phyloP scores from a whole-genome alignment of 1,284 basidiomycete genomes.

The Taiwanofungus camphoratus region DNA sequence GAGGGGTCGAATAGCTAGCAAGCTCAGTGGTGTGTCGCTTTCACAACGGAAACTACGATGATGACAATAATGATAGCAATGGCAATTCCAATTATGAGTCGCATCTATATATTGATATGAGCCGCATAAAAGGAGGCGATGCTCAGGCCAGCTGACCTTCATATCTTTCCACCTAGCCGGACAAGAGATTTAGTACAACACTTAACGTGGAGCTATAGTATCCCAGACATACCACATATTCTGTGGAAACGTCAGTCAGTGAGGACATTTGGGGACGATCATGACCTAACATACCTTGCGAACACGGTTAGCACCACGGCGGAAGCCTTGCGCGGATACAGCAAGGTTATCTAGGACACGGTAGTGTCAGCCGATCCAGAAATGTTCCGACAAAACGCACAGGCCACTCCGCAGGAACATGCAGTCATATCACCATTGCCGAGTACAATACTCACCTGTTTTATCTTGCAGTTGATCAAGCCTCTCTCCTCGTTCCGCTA shows the following conservation, averaged over 20 bases:
- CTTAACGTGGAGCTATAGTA: slow-evolving; percentile 4
- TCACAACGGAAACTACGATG: slow-evolving; percentile 90
- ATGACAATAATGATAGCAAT: slow-evolving; percentile 87
- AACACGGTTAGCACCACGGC: slow-evolving; percentile 93
- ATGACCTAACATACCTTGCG: slow-evolving; percentile 80
- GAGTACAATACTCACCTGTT: slow-evolving; percentile 66
- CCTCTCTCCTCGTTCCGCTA: slow-evolving; percentile 92
- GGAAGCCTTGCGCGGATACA: slow-evolving; percentile 98
- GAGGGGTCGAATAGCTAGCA: background rate
- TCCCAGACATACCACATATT: slow-evolving; percentile 75
- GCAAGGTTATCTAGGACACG: slow-evolving; percentile 80
- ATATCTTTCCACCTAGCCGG: slow-evolving; percentile 91
- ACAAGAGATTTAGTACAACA: slow-evolving; percentile 9
- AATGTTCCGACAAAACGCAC: background rate
- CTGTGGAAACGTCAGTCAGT: slow-evolving; percentile 29
- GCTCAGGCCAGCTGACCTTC: slow-evolving; percentile 53
- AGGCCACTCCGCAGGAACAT: background rate
- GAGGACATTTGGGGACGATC: background rate
- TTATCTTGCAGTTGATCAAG: slow-evolving; percentile 96
- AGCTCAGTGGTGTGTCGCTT: slow-evolving; percentile 54
- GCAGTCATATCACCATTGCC: background rate
- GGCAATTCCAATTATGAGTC: slow-evolving; percentile 84
- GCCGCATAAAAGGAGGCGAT: background rate
- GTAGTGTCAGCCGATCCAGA: background rate
- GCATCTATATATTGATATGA: slow-evolving; percentile 55